phyloP scores from a whole-genome alignment of 2,329 filamentous ascomycete species.

The Talaromyces sp. region DNA sequence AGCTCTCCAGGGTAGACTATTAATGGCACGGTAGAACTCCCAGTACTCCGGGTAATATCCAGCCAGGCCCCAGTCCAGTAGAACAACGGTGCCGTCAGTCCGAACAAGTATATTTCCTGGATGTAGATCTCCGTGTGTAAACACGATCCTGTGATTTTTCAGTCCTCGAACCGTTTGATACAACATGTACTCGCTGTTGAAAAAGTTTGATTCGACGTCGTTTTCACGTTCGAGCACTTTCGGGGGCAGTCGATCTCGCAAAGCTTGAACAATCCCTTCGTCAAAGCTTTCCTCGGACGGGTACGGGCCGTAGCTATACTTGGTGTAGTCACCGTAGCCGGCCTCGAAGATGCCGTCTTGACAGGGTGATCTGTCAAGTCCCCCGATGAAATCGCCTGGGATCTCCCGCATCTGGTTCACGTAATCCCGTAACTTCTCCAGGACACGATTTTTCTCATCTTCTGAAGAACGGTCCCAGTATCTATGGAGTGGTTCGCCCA shows the following conservation, averaged over 20 bases:
- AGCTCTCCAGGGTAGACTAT: not conserved
- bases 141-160: constrained; percentile 19
- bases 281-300: constrained; percentile 16
- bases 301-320: constrained; percentile 16
- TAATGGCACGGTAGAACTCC: constrained; percentile 19
- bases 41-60: constrained; percentile 19
- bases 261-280: constrained; percentile 17
- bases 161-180: constrained; percentile 19
- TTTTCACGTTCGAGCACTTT: constrained; percentile 8
- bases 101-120: constrained; percentile 24
- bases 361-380: constrained; percentile 15
- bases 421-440: constrained; percentile 13
- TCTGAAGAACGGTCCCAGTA: constrained; percentile 17
- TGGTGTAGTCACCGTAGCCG: constrained; percentile 13
- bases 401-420: constrained; percentile 16
- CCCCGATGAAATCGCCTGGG: constrained; percentile 14
- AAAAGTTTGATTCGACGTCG: constrained; percentile 16
- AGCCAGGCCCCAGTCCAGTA: constrained; percentile 19
- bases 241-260: constrained; percentile 15
- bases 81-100: constrained; percentile 20
- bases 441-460: constrained; percentile 8
- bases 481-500: constrained; percentile 14
- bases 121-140: constrained; percentile 24
- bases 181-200: constrained; percentile 15
- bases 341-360: constrained; percentile 17